phyloP scores from a whole-genome alignment of 2,329 filamentous ascomycete genomes.

The Fusarium udum region DNA sequence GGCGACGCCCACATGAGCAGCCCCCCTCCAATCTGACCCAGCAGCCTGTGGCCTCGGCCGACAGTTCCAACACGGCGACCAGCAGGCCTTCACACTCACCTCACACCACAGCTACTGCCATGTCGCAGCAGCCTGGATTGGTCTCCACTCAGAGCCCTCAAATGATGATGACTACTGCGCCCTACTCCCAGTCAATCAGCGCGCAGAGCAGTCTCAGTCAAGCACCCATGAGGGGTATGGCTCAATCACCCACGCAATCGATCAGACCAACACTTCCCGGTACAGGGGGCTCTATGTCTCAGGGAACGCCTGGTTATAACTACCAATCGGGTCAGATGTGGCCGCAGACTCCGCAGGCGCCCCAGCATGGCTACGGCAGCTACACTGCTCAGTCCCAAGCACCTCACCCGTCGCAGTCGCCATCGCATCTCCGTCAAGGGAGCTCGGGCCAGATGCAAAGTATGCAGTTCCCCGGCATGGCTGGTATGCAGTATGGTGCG shows the following conservation, averaged over 20 bases:
- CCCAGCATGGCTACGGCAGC: constrained; percentile 64
- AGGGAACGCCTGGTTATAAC: constrained; percentile 65
- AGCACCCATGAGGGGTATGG: constrained; percentile 75
- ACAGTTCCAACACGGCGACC: constrained; percentile 55
- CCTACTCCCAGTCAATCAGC: constrained; percentile 77
- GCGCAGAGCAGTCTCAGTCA: constrained; percentile 77
- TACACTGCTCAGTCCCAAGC: constrained; percentile 65
- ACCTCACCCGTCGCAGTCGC: constrained; percentile 61
- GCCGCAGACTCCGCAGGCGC: constrained; percentile 72
- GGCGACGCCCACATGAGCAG: constrained; percentile 84
- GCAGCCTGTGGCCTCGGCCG: constrained; percentile 56
- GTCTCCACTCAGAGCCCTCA: constrained; percentile 71
- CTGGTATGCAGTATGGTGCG: constrained; percentile 65
- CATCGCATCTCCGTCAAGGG: constrained; percentile 68
- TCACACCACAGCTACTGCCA: constrained; percentile 62
- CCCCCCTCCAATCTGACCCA: constrained; percentile 63
- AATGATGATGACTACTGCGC: constrained; percentile 71
- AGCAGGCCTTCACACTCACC: constrained; percentile 67
- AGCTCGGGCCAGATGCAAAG: constrained; percentile 65
- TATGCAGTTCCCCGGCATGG: constrained; percentile 72
- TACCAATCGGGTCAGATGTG: constrained; percentile 73
- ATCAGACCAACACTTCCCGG: constrained; percentile 71
- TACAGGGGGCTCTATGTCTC: constrained; percentile 62
- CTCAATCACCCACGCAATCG: constrained; percentile 64
- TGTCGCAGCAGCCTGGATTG: constrained; percentile 67